Base-by-base conservation (phyloP, 108 stramenopile genomes). In the Skeletonema marinoi region DNA sequence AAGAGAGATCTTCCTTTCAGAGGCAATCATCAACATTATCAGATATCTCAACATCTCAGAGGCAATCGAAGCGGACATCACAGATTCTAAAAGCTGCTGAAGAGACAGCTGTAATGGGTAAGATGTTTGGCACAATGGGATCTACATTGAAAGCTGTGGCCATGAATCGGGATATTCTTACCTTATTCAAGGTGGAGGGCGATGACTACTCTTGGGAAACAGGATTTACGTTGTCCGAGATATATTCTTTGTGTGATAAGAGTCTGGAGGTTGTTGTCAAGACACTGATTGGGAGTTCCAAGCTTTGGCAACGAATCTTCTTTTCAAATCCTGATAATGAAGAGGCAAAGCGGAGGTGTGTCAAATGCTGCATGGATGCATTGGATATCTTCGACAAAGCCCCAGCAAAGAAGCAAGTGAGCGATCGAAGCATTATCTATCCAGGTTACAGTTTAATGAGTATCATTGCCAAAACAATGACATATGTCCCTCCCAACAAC, bases 81-180 rank as follows among this genome's bases (percentile, higher is more conserved):
- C 32, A 38, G 35, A 62, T 38, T 6, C 36, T 62, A 2, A 3
- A 7, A 16, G 61, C 19, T 32, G 61, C 61, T 32, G 61, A 63
- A 4, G 62, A 63, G 16, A 36, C 0, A 33, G 32, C 32, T 17
- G 39, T 33, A 31, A 36, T 63, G 62, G 62, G 29, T 4, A n/a
- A 63, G 62, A 33, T 63, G 62, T 63, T 63, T 17, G 62, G 33
- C 6, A 36, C 38, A 17, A 63, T 63, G 32, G 62, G 62, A 17
- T 36, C 38, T n/a, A 63, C 4, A 63, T n/a, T 4, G n/a, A 63
- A 63, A 63, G 62, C 62, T 36, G 16, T 63, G 30, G 62, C 14
- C n/a, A 36, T 63, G n/a, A 36, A 63, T 7, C 21, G 62, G 4
- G 62, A 63, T 63, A 63, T 63, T 17, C 62, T 63, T 33, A 39